Percentiles rank a stretch among this genome's conserved stretches.
phyloP scores from a whole-genome alignment of 169 alveolate genomes.

The Toxoplasma gondii region DNA sequence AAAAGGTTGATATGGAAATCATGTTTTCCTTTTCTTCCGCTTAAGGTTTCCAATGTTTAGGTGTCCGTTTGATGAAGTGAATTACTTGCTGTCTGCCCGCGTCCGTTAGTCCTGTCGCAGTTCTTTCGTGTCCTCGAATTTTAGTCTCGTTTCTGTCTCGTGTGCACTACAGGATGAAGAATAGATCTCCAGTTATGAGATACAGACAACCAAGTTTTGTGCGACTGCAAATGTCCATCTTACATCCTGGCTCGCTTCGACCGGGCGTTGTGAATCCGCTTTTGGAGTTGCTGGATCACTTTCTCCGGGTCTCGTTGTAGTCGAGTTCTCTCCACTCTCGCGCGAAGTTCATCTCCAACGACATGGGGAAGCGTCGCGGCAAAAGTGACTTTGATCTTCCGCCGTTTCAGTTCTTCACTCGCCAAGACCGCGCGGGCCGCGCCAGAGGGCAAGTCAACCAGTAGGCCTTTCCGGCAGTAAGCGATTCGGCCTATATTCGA shows the following conservation, averaged over 20 bases:
- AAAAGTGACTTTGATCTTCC: neutral
- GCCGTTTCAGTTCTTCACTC: neutral
- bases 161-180: too few species aligned
- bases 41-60: too few species aligned
- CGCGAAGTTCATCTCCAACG: neutral
- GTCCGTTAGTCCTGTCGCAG: too few species aligned
- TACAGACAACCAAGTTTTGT: too few species aligned
- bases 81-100: too few species aligned
- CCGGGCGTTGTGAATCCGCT: neutral
- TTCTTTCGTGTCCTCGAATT: neutral
- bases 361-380: constrained; percentile 20
- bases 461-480: constrained; percentile 20
- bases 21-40: too few species aligned
- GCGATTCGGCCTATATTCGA: constrained; percentile 43
- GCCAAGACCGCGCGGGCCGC: constrained; percentile 25
- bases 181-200: too few species aligned
- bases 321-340: neutral
- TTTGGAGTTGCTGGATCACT: neutral
- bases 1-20: neutral
- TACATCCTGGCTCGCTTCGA: constrained; percentile 30
- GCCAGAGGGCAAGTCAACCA: constrained; percentile 45
- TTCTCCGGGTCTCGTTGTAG: neutral
- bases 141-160: neutral
- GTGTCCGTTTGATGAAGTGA: too few species aligned
- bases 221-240: too few species aligned